These are phyloP conservation scores for Viola odorata DNA, from an alignment of 345 rosid genomes.

Conservation along the genomic window DNA sequence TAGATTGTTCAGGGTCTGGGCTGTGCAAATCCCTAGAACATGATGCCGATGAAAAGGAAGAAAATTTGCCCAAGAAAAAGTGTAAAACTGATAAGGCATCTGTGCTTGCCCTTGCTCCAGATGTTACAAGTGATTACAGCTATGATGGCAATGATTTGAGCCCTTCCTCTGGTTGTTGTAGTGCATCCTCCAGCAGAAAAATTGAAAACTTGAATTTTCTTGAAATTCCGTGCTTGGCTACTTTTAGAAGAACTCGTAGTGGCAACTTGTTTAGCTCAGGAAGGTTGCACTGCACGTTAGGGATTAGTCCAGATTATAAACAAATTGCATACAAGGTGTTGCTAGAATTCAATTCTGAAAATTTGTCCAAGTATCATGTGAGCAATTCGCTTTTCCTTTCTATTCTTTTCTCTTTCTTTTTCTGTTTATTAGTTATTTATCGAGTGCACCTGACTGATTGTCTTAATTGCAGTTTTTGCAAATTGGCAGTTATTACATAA, in stretches of 20 bases:
- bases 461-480: slow-evolving; percentile 46
- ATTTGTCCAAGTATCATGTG: slow-evolving; percentile 44
- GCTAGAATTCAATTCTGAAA: slow-evolving; percentile 53
- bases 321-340: slow-evolving; percentile 41
- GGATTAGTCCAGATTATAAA: slow-evolving; percentile 19
- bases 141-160: slow-evolving; percentile 5
- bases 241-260: slow-evolving; percentile 33
- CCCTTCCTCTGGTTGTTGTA: slow-evolving; percentile 7
- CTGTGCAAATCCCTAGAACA: slow-evolving; percentile 5
- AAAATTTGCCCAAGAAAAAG: slow-evolving; percentile 46
- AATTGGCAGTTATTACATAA: slow-evolving; percentile 64
- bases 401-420: neutral
- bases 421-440: neutral
- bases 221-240: slow-evolving; percentile 51
- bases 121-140: slow-evolving; percentile 14
- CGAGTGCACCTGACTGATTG: neutral
- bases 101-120: slow-evolving; percentile 12
- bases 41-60: slow-evolving; percentile 14
- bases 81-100: slow-evolving; percentile 28
- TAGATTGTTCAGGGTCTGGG: slow-evolving; percentile 18
- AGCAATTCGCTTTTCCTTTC: slow-evolving; percentile 1
- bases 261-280: slow-evolving; percentile 29
- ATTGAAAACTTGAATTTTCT: slow-evolving; percentile 19
- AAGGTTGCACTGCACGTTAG: slow-evolving; percentile 31
- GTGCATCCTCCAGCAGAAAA: slow-evolving; percentile 9